Base-by-base conservation (phyloP, 768 basidiomycete genomes). In the Leucocoprinus leucothites region DNA sequence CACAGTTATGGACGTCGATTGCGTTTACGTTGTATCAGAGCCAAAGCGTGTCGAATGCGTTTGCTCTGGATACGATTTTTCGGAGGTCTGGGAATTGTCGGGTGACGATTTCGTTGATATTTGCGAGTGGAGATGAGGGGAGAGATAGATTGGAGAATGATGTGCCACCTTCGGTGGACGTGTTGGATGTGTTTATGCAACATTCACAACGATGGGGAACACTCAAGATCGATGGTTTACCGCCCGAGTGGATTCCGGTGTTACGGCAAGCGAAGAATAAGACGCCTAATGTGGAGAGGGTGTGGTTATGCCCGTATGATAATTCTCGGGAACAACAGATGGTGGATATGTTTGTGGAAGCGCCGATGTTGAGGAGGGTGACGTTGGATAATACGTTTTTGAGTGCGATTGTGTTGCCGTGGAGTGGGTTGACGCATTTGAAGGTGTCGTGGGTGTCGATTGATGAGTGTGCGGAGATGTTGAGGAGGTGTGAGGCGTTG, bases 1-100 rank as follows among this genome's bases (percentile, higher is more conserved):
- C 53, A 5, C 53, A 51, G 13, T 36, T 59, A 1, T 59, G 58
- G 58, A 51, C 53, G 8, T 59, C 53, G 31, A 44, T 56, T 36
- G 38, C 55, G 0, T 47, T 59, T 13, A 50, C 53, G 3, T 31
- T 59, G 0, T 55, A 55, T 42, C 45, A 51, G 26, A 41, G 35
- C 34, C 5, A 35, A 16, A 35, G 24, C 1, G n/a, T n/a, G n/a
- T 40, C 45, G 3, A 54, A 54, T 14, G 53, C 53, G 1, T 8
- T 18, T 19, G 53, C 53, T 3, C 25, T 54, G 6, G 53, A 54
- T 7, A 40, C 45, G 35, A 47, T 54, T 26, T 54, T 54, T 22
- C 21, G 16, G n/a, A 14, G 53, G 7, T 47, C 53, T 2, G 53
- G 45, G 1, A 41, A 44, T 2, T 54, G 45, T 41, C 18, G 19